phyloP scores from a whole-genome alignment of 2,329 filamentous ascomycete genomes.

The Botrytis hyacinthi region DNA sequence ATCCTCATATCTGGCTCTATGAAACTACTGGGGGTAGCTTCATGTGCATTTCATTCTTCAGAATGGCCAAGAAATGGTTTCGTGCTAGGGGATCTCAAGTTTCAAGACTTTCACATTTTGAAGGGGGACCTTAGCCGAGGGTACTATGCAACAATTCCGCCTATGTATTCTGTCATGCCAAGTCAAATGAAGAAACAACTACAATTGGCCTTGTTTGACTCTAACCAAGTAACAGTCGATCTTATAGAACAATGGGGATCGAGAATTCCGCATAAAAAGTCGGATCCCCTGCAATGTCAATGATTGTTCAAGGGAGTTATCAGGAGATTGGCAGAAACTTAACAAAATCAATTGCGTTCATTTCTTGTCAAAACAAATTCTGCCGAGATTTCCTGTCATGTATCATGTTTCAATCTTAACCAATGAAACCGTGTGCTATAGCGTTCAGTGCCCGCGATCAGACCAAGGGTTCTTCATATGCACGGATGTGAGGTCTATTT shows the following conservation, averaged over 20 bases:
- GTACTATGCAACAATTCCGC: background rate
- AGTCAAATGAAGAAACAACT: background rate
- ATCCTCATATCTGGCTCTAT: background rate
- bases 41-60: background rate
- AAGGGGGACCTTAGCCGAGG: background rate
- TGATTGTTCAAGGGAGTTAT: background rate
- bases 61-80: background rate
- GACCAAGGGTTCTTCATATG: conserved; percentile 4
- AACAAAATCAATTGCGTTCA: background rate
- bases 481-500: conserved; percentile 12
- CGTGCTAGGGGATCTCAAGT: background rate
- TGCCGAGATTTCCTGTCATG: background rate
- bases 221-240: background rate
- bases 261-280: background rate
- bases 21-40: background rate
- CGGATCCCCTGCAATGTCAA: background rate
- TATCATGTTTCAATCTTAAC: background rate
- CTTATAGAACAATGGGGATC: background rate
- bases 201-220: background rate
- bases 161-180: background rate
- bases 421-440: background rate
- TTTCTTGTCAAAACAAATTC: background rate
- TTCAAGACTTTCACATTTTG: background rate
- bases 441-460: background rate
- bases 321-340: background rate